Evolutionary conservation across 306 rosid species (phyloP).

Genomic region (Lathyrus aphaca): DNA sequence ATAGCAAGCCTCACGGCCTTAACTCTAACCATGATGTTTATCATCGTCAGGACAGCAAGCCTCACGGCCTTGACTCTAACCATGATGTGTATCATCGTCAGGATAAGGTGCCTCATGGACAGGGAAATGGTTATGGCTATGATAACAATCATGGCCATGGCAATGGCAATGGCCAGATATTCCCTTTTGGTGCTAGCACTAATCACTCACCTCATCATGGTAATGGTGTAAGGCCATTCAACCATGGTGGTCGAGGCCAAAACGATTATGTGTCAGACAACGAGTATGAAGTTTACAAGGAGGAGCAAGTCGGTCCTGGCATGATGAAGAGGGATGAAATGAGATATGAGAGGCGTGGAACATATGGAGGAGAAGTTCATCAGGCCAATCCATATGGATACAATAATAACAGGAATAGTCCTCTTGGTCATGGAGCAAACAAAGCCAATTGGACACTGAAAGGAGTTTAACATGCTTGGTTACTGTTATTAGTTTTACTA

Average conservation of each 20-base stretch:
- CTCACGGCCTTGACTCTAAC: background rate
- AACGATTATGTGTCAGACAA: conserved; percentile 3
- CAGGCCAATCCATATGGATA: conserved; percentile 28
- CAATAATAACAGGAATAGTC: background rate
- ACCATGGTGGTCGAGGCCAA: conserved; percentile 16
- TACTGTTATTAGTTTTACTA: background rate
- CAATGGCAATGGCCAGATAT: background rate
- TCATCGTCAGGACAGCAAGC: background rate
- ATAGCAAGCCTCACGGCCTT: background rate
- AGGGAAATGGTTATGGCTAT: background rate
- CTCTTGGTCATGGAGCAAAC: conserved; percentile 32
- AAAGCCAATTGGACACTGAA: conserved; percentile 38
- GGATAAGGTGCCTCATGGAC: background rate
- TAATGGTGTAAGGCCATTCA: background rate
- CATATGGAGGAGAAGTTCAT: conserved; percentile 23
- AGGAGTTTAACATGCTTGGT: conserved; percentile 35
- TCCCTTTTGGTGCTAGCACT: background rate
- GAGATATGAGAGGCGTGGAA: conserved; percentile 30
- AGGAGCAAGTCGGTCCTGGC: conserved; percentile 20
- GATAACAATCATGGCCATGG: background rate
- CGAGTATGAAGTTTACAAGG: conserved; percentile 25
- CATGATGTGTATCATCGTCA: conserved; percentile 11
- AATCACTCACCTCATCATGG: background rate
- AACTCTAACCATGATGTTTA: too few relatives aligned
- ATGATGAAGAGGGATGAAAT: conserved; percentile 36